Conservation (phyloP, 2,329 filamentous ascomycete genomes). For the Cercospora berteroae region DNA sequence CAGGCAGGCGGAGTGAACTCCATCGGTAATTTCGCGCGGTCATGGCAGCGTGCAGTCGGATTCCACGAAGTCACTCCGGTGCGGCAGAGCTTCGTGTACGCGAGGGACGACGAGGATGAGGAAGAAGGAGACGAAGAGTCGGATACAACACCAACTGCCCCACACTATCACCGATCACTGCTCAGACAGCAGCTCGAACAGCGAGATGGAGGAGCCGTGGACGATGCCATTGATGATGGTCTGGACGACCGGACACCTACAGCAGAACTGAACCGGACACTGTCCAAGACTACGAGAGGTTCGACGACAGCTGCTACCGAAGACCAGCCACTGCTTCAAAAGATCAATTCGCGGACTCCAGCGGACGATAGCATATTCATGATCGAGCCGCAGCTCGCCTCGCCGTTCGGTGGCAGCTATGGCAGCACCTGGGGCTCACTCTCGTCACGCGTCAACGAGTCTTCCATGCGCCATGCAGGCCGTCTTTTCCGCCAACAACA, state of each 20-base stretch:
- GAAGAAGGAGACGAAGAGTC: slow-evolving; percentile 52
- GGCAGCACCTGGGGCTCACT: slow-evolving; percentile 61
- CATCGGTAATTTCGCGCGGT: slow-evolving; percentile 79
- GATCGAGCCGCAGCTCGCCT: slow-evolving; percentile 58
- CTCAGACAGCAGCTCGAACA: slow-evolving; percentile 34
- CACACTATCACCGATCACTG: slow-evolving; percentile 34
- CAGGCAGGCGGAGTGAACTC: slow-evolving; percentile 90
- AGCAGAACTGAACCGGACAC: slow-evolving; percentile 23
- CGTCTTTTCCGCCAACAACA: slow-evolving; percentile 51
- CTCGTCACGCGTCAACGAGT: slow-evolving; percentile 56
- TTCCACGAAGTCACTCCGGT: slow-evolving; percentile 86
- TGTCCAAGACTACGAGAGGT: slow-evolving; percentile 8
- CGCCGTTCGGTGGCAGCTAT: slow-evolving; percentile 71
- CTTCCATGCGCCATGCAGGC: slow-evolving; percentile 57
- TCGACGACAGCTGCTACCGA: slow-evolving; percentile 17
- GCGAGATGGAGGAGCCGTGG: slow-evolving; percentile 20
- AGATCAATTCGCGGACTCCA: slow-evolving; percentile 30
- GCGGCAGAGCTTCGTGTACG: slow-evolving; percentile 66
- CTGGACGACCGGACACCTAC: slow-evolving; percentile 35
- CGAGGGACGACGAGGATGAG: slow-evolving; percentile 48
- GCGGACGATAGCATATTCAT: slow-evolving; percentile 47
- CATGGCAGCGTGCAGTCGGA: slow-evolving; percentile 84
- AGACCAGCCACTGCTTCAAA: slow-evolving; percentile 30
- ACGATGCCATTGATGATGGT: slow-evolving; percentile 23
- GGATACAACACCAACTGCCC: slow-evolving; percentile 35